Base-by-base conservation (phyloP, 306 rosid genomes). In the Trifolium fragiferum region DNA sequence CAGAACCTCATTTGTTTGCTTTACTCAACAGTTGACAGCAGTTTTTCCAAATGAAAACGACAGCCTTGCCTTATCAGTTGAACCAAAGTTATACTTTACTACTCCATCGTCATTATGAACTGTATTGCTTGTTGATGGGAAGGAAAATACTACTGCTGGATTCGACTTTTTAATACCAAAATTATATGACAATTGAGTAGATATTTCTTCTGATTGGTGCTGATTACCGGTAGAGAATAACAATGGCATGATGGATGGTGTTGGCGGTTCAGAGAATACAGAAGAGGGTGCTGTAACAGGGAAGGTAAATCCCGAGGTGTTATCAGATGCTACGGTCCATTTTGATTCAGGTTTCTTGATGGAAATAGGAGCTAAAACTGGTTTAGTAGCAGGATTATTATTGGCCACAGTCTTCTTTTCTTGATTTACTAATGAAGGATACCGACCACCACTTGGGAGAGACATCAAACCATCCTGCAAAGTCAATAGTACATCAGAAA, bases 221-320 rank as follows among this genome's bases (percentile, higher is more conserved):
- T 79, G 81, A 79, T 62, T 72, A 63, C 80, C 82, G 3, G 81
- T 38, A 20, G 80, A 73, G 78, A 82, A 60, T 23, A 87, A 70
- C 18, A 87, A 68, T 27, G 98, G 98, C 67, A 79, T 33, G 62
- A 89, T 66, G 74, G 97, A 87, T 15, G 97, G 97, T 25, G 97
- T 93, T 16, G 97, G 96, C 13, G 86, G 98, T 76, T 94, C 96
- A 2, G 85, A 81, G 57, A 86, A 73, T 65, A 74, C 85, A 32
- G 80, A 82, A 7, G 92, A 77, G 32, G 88, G 64, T 18, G 88
- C 66, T 20, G 98, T 82, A 72, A 94, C 85, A 7, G 96, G 98
- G 73, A 94, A 94, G 49, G 94, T 86, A 82, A 94, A 91, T 49
- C 87, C 90, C 1, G 87, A 83, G 71, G 82, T 73, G n/a, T 61